A percentile compares a stretch with the other conserved stretches of the same genome.
Conservation (phyloP, 2,329 filamentous ascomycete species). For the Ophiostoma sp. region DNA sequence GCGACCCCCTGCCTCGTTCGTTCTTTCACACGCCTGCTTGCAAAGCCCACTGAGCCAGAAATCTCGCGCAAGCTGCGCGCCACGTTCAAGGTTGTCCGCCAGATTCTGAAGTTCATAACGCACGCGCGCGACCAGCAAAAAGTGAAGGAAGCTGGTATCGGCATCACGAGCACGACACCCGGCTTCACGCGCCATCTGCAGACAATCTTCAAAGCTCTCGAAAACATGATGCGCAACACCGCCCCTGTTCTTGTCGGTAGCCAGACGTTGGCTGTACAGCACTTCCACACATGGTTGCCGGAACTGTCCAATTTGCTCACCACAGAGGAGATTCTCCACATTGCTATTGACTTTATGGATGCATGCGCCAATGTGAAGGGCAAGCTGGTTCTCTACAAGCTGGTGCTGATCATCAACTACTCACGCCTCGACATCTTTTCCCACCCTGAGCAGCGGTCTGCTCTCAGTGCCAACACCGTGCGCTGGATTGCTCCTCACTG, state of each 20-base stretch:
- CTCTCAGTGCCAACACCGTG: constrained; percentile 73
- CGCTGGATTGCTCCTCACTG: constrained; percentile 92
- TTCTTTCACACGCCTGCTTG: constrained; percentile 77
- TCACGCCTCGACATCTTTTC: constrained; percentile 76
- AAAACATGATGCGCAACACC: constrained; percentile 80
- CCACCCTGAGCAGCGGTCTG: constrained; percentile 66
- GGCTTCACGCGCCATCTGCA: constrained; percentile 77
- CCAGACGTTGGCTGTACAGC: constrained; percentile 90
- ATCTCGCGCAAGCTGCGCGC: constrained; percentile 78
- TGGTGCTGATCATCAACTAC: constrained; percentile 89
- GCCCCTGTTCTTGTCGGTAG: constrained; percentile 85
- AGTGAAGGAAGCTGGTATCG: constrained; percentile 80
- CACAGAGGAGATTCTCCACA: constrained; percentile 79
- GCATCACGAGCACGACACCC: constrained; percentile 67
- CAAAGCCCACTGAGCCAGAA: constrained; percentile 75
- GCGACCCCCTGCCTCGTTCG: constrained; percentile 82
- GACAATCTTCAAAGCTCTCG: constrained; percentile 82
- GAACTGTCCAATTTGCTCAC: constrained; percentile 73
- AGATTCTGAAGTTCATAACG: constrained; percentile 91
- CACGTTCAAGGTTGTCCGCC: constrained; percentile 89
- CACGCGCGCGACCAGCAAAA: constrained; percentile 81
- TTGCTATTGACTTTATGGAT: constrained; percentile 90
- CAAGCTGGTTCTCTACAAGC: constrained; percentile 84
- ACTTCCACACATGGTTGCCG: constrained; percentile 96
- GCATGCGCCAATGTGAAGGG: constrained; percentile 82